Conservation (phyloP, 192 early-diverging fungal genomes). For the Backusella westeae region DNA sequence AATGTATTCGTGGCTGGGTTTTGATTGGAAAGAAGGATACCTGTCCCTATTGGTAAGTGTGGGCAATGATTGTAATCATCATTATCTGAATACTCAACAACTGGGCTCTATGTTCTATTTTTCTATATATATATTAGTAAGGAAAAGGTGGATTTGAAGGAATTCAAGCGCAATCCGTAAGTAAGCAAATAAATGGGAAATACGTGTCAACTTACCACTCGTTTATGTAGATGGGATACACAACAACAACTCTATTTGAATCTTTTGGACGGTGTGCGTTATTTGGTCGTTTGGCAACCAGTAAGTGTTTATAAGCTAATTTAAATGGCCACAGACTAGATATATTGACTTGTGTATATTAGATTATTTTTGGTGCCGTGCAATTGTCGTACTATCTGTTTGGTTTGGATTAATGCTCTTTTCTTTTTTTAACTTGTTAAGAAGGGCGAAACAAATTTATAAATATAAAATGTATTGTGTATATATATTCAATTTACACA, state of each 20-base stretch:
- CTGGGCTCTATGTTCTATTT: not conserved
- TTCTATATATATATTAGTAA: constrained; percentile 45
- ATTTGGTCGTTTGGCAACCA: constrained; percentile 55
- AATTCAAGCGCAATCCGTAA: constrained; percentile 61
- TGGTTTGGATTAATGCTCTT: constrained; percentile 35
- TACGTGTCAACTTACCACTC: not conserved
- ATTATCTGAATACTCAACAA: not conserved
- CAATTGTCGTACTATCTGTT: constrained; percentile 43
- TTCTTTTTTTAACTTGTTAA: not conserved
- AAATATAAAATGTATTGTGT: not conserved
- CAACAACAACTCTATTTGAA: constrained; percentile 62
- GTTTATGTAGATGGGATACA: constrained; percentile 52
- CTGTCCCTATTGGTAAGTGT: constrained; percentile 56
- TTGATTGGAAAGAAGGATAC: constrained; percentile 63
- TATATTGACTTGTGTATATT: not conserved
- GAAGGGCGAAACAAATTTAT: not conserved
- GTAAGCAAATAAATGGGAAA: constrained; percentile 8
- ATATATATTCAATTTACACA: not conserved
- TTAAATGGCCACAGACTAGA: not conserved
- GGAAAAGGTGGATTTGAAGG: constrained; percentile 61
- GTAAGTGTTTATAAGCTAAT: constrained; percentile 28
- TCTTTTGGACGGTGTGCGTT: constrained; percentile 57
- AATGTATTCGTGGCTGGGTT: constrained; percentile 66
- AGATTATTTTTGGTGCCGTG: constrained; percentile 47
- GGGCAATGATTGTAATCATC: not conserved